Evolutionary conservation across 1,284 basidiomycete species (phyloP).

Genomic region (Uromyces viciae-fabae): DNA sequence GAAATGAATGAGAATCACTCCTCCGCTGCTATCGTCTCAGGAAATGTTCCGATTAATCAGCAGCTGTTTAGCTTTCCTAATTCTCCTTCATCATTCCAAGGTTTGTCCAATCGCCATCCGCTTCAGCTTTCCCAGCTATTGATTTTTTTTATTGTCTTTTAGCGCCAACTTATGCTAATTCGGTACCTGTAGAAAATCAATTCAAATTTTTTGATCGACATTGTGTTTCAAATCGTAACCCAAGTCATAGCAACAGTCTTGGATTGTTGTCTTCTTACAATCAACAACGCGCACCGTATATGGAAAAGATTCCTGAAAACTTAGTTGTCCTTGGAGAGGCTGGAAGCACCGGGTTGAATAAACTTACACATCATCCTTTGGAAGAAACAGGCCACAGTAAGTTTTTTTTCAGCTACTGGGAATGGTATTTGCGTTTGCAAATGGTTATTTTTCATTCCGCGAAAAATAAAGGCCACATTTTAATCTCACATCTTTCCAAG

Average conservation of each 20-base stretch:
- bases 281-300: neutral
- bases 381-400: slow-evolving; percentile 40
- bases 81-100: neutral
- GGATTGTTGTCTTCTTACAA: neutral
- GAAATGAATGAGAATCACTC: slow-evolving; percentile 9
- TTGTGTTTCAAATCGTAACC: neutral
- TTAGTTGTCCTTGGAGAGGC: slow-evolving; percentile 1
- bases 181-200: neutral
- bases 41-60: slow-evolving; percentile 3
- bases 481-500: too few species aligned
- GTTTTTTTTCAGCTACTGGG: neutral
- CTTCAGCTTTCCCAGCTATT: neutral
- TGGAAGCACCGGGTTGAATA: neutral
- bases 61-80: neutral
- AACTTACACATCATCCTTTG: neutral
- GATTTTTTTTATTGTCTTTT: neutral
- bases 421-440: too few species aligned
- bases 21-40: neutral
- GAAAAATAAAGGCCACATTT: too few species aligned
- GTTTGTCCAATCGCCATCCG: neutral
- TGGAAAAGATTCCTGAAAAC: slow-evolving; percentile 30
- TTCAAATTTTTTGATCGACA: slow-evolving; percentile 8
- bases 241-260: neutral
- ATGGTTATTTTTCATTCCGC: too few species aligned
- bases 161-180: neutral